Base-by-base conservation (phyloP, 441 rosid genomes). In the Biscutella auriculata region DNA sequence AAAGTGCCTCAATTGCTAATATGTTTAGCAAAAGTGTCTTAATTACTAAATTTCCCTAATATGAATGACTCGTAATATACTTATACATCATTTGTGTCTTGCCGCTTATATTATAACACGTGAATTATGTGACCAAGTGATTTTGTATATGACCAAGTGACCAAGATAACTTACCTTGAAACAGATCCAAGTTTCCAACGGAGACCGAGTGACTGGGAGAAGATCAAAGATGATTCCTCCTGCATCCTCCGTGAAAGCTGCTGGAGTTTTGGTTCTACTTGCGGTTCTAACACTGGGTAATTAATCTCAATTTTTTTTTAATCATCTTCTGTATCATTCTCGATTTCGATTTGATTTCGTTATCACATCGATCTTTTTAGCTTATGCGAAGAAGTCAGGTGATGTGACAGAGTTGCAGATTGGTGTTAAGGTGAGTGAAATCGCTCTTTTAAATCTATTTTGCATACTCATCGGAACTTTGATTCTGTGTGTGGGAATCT, bases 371-470 rank as follows among this genome's bases (percentile, higher is more conserved):
- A 12, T 57, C 43, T 67, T 57, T 42, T 47, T 76, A 92, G 98
- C 70, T 42, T 53, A 69, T 47, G 91, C 85, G 23, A 88, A 81
- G 78, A 80, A 77, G 21, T 82, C 87, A 3, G 83, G 73, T 44
- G 96, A 88, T 65, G 95, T 92, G 14, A 82, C 81, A n/a, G 82
- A 84, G 75, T 64, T 91, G 28, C 96, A 91, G 77, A 85, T 91
- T 77, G 96, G 98, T 17, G 88, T 91, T 27, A 91, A 82, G 98
- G 98, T 88, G 46, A 62, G 6, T 2, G 4, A 28, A 13, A 62
- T 8, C 12, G 4, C 41, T 68, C 17, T 26, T 33, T 23, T 33
- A 30, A 15, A 10, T 26, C 19, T 10, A n/a, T n/a, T n/a, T n/a
- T n/a, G n/a, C n/a, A n/a, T n/a, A n/a, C 2, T 11, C 3, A 40